A percentile compares a stretch with the other conserved stretches of the same genome.
These are phyloP conservation scores for Neurospora intermedia DNA, from an alignment of 495 filamentous ascomycete genomes.

Conservation along the genomic window DNA sequence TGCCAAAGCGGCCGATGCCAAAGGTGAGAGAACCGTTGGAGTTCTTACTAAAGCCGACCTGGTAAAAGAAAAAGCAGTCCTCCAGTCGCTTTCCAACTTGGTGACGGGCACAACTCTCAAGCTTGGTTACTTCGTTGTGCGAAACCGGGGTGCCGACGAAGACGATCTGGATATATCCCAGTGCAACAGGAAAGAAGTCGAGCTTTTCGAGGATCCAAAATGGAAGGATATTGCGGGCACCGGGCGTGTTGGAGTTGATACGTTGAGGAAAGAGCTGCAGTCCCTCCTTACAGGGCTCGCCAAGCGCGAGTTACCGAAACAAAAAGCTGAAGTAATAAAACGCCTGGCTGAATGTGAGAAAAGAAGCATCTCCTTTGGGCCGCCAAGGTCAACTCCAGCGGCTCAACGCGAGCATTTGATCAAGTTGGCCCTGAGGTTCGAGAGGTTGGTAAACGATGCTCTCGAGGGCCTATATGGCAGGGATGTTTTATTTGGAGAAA, in stretches of 20 bases:
- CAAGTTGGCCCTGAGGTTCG: constrained; percentile 5
- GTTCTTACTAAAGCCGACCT: constrained; percentile 54
- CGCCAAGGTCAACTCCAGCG: constrained; percentile 16
- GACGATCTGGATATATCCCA: constrained; percentile 4
- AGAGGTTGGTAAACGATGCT: constrained; percentile 1
- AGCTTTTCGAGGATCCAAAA: constrained; percentile 23
- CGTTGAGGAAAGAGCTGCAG: constrained; percentile 35
- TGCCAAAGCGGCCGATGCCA: constrained; percentile 36
- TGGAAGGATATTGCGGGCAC: constrained; percentile 35
- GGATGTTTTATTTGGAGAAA: constrained; percentile 27
- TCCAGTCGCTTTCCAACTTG: too few species aligned
- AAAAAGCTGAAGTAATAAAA: constrained; percentile 37
- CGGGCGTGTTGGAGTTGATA: constrained; percentile 39
- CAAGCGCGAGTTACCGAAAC: constrained; percentile 41
- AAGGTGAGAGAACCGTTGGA: constrained; percentile 42
- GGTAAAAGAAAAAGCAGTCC: constrained; percentile 33
- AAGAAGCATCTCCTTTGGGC: constrained; percentile 33
- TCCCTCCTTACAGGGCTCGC: constrained; percentile 35
- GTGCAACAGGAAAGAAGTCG: constrained; percentile 23
- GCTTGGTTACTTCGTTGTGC: constrained; percentile 49
- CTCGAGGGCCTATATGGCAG: constrained; percentile 30
- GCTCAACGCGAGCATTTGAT: constrained; percentile 17
- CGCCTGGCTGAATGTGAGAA: constrained; percentile 22
- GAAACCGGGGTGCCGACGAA: constrained; percentile 40
- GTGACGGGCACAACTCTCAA: constrained; percentile 12